Base-by-base conservation (phyloP, 176 grass and related monocot genomes). In the maize (Zea mays) region DNA sequence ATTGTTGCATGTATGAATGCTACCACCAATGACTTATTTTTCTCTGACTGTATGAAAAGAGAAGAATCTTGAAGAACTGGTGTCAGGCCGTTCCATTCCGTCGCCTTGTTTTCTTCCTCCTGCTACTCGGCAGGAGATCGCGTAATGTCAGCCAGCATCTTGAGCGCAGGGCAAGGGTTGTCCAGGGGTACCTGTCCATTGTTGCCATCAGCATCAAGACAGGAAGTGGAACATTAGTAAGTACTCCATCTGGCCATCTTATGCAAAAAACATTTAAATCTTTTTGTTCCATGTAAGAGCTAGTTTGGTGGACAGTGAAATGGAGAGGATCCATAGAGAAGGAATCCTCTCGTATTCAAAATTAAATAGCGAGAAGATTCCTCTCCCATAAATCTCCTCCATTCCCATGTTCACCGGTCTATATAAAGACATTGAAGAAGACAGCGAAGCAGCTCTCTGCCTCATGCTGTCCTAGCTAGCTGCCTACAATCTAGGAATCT, bases 161-260 rank as follows among this genome's bases (percentile, higher is more conserved):
- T 86, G 62, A 97, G 79, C 20, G 94, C 88, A 82, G 88, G 49
- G 81, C 94, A 97, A 78, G 94, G 94, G 67, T 97, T 93, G 78
- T 97, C 94, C 12, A 92, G 82, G n/a, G 94, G 94, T 73, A 97
- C 89, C 94, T 97, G 68, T 8, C 36, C 35, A 14, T 71, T 5
- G 87, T 69, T 91, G 82, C 40, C 42, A 17, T 6, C 50, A 56
- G 20, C 54, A 58, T 21, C 55, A 57, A 57, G 54, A 57, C 54
- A 57, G 20, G 54, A 57, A 57, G 54, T 57, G 17, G 1, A 36
- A 43, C 66, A 76, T 84, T 41, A 72, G 50, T 52, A 52, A 43
- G 77, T 16, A 67, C 14, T 15, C 13, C 62, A 86, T 27, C 27
- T 27, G 27, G 27, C 27, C 27, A 27, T 27, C 27, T 27, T 27